Base-by-base conservation (phyloP, 192 early-diverging fungal genomes). In the Umbelopsis ramanniana region DNA sequence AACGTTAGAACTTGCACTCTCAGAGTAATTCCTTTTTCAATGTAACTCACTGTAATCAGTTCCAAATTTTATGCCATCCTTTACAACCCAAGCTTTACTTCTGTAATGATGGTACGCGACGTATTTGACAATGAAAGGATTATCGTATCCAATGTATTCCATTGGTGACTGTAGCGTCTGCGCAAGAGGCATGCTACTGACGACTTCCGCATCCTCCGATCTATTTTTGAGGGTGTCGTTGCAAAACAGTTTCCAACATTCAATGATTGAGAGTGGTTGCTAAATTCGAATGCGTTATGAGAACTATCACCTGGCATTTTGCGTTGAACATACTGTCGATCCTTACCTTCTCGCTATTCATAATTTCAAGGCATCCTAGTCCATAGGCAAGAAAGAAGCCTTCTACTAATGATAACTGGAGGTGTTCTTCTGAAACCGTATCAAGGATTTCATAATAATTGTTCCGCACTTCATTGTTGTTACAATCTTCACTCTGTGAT, bases 41-140 rank as follows among this genome's bases (percentile, higher is more conserved):
- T 43, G 23, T 47, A 12, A 70, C 75, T 53, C 75, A 89, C 88
- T 79, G 74, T 88, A 95, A 73, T 96, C 92, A 2, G 90, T 79
- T 7, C 93, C 94, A 78, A 93, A 97, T 76, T 97, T 97, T 45
- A 93, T 68, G 3, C 95, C 95, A 70, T 87, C 83, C 75, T 87
- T 87, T 4, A 93, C 93, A 10, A 94, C 87, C 95, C 95, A 97
- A 2, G 93, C 93, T 14, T 83, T 83, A 35, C 89, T 87, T 9
- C 93, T 83, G 74, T 92, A 97, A 77, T 94, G 87, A 68, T 92
- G 93, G 77, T 95, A 97, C 0, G 86, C 94, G 2, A 88, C 89
- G 76, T 96, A 95, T 37, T 81, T 77, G 2, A 89, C 74, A 12
- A 81, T 81, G 76, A 95, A 93, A 3, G 77, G 72, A n/a, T 82